Percentiles rank a stretch among this genome's conserved stretches.
Conservation (phyloP, 805 yeast species). For the Candida namnaoensis region DNA sequence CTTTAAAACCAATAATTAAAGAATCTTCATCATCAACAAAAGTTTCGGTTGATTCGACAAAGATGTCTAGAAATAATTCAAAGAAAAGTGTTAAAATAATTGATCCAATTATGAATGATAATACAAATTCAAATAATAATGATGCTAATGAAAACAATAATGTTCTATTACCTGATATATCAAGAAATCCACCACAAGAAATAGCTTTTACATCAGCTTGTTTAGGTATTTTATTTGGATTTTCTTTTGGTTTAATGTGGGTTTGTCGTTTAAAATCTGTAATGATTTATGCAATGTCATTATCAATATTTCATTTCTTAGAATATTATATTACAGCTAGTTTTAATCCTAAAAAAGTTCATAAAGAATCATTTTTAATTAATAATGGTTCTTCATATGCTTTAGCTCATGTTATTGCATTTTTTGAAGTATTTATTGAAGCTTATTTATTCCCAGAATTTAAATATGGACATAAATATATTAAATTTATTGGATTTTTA, state of each 20-base stretch:
- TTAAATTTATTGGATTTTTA: constrained; percentile 35
- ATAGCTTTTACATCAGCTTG: constrained; percentile 34
- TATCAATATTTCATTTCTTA: constrained; percentile 65
- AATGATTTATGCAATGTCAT: constrained; percentile 39
- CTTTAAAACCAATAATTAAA: no score
- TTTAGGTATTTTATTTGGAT: constrained; percentile 36
- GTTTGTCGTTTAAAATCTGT: constrained; percentile 22
- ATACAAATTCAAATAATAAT: no score
- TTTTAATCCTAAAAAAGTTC: constrained; percentile 59
- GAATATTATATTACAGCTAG: constrained; percentile 79
- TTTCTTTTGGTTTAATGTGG: constrained; percentile 21
- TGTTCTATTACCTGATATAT: constrained; percentile 20
- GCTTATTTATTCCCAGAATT: constrained; percentile 28
- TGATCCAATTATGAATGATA: no score
- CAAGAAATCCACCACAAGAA: constrained; percentile 31
- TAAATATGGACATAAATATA: constrained; percentile 11
- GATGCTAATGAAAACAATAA: no score
- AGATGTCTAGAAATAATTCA: no score
- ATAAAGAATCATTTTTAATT: constrained; percentile 60
- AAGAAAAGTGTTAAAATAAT: no score
- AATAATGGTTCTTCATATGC: constrained; percentile 54
- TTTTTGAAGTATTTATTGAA: constrained; percentile 41
- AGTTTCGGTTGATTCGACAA: no score
- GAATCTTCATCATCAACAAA: no score
- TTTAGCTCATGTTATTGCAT: constrained; percentile 46